Base-by-base conservation (phyloP, 768 basidiomycete species). In the Pluteus cervinus region DNA sequence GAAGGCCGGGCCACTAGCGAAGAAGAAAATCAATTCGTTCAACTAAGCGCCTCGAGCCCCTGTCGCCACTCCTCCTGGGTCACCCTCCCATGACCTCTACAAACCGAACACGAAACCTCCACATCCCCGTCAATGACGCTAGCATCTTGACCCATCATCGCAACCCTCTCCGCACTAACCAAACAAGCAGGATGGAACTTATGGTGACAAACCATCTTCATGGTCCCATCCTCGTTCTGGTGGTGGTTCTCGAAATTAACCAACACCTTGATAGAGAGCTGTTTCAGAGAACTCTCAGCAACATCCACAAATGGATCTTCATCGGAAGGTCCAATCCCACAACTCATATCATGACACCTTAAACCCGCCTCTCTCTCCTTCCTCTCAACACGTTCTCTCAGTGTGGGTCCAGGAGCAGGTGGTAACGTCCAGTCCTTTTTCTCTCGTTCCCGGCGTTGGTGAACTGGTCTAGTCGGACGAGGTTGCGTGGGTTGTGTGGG, bases 91-190 rank as follows among this genome's bases (percentile, higher is more conserved):
- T 66, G 63, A 25, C 69, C 69, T 33, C 84, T 57, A 50, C 86
- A 89, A 5, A 82, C 71, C 1, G 83, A 79, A 55, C 86, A 88
- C 12, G 75, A 73, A n/a, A 86, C 81, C 52, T 82, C 76, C 1
- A 86, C 75, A 41, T 59, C 56, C 10, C 54, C 56, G 16, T 61
- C 63, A 1, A 54, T 49, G 30, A 63, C 55, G 37, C 54, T 57
- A 23, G 62, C 67, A 37, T 73, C 68, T 9, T 63, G 69, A 16
- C 79, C 81, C 61, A 71, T 73, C n/a, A 79, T 65, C 9, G 80
- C 73, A 66, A 79, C 61, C 45, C 70, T 43, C 76, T 76, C 66
- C 63, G 85, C 42, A 70, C 78, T 58, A 53, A 89, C 84, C 26
- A 89, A 51, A 57, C 86, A 89, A 38, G 75, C 56, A 7, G 76